Percentiles rank a stretch among this genome's conserved stretches.
Evolutionary conservation across 1,139 yeast genomes (phyloP).

Genomic region (Pichia sp.): DNA sequence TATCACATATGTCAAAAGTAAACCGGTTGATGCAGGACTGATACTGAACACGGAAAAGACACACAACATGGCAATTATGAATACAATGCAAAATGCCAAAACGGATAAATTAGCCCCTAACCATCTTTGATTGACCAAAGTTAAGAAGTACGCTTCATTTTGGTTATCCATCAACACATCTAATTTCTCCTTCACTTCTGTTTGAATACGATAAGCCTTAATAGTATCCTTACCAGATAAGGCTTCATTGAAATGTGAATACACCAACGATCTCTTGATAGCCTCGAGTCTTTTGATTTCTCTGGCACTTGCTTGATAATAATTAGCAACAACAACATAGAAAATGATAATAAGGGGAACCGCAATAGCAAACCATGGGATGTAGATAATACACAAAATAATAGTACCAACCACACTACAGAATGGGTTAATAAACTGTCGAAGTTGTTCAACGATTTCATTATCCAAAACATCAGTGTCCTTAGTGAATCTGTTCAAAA

Average conservation of each 20-base stretch:
- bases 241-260: conserved; percentile 72
- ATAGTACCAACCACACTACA: conserved; percentile 59
- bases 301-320: conserved; percentile 66
- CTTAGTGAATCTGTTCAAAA: conserved; percentile 55
- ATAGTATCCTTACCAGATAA: conserved; percentile 70
- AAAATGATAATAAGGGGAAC: conserved; percentile 50
- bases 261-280: conserved; percentile 66
- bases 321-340: conserved; percentile 50
- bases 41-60: conserved; percentile 59
- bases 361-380: conserved; percentile 63
- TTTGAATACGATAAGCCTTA: conserved; percentile 45
- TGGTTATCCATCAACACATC: conserved; percentile 51
- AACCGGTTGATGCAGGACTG: conserved; percentile 64
- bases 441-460: conserved; percentile 50
- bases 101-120: conserved; percentile 61
- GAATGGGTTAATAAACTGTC: conserved; percentile 45
- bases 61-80: conserved; percentile 54
- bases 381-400: conserved; percentile 62
- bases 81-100: conserved; percentile 46
- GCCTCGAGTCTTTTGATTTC: conserved; percentile 84
- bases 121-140: conserved; percentile 77
- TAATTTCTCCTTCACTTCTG: conserved; percentile 49
- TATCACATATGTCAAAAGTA: conserved; percentile 58
- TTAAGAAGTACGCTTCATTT: conserved; percentile 68
- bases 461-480: conserved; percentile 60